A percentile compares a stretch with the other conserved stretches of the same genome.
These are phyloP conservation scores for Angomonas ambiguus DNA, from an alignment of 208 protist species.

Conservation along the genomic window DNA sequence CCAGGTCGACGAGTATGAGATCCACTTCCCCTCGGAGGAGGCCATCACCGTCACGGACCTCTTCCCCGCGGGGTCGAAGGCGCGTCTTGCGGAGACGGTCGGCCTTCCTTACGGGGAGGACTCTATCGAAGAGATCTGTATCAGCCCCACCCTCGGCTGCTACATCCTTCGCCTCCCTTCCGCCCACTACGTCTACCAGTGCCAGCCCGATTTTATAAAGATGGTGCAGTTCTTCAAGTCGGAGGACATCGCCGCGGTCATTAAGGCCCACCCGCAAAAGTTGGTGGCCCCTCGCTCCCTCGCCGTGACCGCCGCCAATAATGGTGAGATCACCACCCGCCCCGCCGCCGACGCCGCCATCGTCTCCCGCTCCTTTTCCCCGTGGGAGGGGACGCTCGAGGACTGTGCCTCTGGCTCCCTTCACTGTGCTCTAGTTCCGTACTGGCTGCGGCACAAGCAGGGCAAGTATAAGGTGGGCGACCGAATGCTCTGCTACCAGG, in stretches of 20 bases:
- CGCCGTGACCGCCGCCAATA: slow-evolving; percentile 40
- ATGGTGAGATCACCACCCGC: slow-evolving; percentile 20
- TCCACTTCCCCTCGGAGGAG: slow-evolving; percentile 66
- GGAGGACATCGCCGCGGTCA: slow-evolving; percentile 24
- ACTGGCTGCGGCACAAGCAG: slow-evolving; percentile 52
- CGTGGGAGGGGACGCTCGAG: slow-evolving; percentile 55
- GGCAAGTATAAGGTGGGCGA: slow-evolving; percentile 48
- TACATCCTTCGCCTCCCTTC: slow-evolving; percentile 42
- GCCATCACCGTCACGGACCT: slow-evolving; percentile 31
- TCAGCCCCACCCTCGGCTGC: slow-evolving; percentile 26
- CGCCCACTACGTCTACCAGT: slow-evolving; percentile 35
- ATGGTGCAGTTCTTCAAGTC: slow-evolving; percentile 28
- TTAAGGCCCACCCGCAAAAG: slow-evolving; percentile 24
- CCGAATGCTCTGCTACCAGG: slow-evolving; percentile 53
- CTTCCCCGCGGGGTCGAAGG: slow-evolving; percentile 21
- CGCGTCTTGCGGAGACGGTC: slow-evolving; percentile 28
- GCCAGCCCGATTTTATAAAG: slow-evolving; percentile 19
- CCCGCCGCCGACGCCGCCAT: slow-evolving; percentile 30
- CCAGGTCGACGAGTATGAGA: slow-evolving; percentile 33
- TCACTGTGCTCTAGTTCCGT: slow-evolving; percentile 39
- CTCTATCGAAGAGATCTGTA: slow-evolving; percentile 38
- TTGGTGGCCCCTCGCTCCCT: slow-evolving; percentile 27
- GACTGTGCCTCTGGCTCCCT: slow-evolving; percentile 60
- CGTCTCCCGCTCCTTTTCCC: slow-evolving; percentile 66
- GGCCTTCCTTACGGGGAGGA: slow-evolving; percentile 42